Evolutionary conservation across 306 rosid species (phyloP), one percentile per base, ranked within the genome.

Genomic region (Lithocarpus polystachyus): DNA sequence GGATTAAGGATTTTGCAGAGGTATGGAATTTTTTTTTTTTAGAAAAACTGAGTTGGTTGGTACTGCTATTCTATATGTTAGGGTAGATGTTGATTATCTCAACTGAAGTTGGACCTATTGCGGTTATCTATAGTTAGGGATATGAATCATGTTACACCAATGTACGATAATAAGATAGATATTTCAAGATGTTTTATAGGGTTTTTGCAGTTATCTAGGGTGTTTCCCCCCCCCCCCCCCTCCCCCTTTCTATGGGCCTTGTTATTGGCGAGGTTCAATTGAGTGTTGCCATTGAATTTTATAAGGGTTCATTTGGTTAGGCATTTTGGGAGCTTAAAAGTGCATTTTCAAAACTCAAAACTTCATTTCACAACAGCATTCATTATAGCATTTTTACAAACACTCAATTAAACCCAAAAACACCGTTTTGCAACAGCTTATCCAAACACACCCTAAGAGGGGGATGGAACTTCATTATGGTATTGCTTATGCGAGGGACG

Each of bases 191-290:
- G 35, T 24, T 57, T 61, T 26, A 61, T 13, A 61, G 13, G 68
- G 5, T 18, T 10, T 13, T 61, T 12, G 53, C 17, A 12, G 17
- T 48, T 48, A 48, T 48, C 17, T 12, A 48, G 13, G 13, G 4
- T 48, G 13, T 48, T 1, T 48, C 7, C 3, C 5, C 4, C 0
- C 4, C 0, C 31, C 4, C 6, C 0, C 6, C 0, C 43, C 2
- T 10, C 2, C 0, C 0, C 43, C 10, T 2, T 11, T 48, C 1
- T 12, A 10, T 59, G 5, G 15, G 65, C n/a, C 23, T 1, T 5
- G 23, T 59, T 9, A 9, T 59, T 23, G 31, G 17, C 1, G 0
- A 59, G n/a, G 4, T 23, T 59, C 23, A 22, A 23, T 23, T 5
- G 2, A 22, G 65, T 20, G 10, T 57, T 57, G 29, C 15, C 3